Conservation (phyloP, 495 filamentous ascomycete genomes). For the Platismatia glauca region DNA sequence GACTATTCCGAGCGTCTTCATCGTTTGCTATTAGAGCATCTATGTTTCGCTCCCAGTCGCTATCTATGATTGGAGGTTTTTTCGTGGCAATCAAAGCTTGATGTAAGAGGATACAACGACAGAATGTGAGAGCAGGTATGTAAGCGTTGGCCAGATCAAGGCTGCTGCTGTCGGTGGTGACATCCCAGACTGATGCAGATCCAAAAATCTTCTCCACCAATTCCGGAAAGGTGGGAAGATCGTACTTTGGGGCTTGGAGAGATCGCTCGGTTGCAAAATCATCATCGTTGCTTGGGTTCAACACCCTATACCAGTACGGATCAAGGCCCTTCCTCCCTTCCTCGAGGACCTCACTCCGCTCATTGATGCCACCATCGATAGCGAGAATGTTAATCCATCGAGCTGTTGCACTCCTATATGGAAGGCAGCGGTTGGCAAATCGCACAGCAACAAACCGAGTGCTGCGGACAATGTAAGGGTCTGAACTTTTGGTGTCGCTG, state of each 20-base stretch:
- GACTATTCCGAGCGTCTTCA: slow-evolving; percentile 45
- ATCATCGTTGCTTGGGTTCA: slow-evolving; percentile 43
- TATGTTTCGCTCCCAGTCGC: slow-evolving; percentile 78
- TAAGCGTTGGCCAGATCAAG: slow-evolving; percentile 46
- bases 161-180: slow-evolving; percentile 22
- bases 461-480: slow-evolving; percentile 45
- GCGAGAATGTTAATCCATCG: slow-evolving; percentile 86
- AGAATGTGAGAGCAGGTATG: slow-evolving; percentile 57
- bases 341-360: slow-evolving; percentile 74
- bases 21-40: slow-evolving; percentile 60
- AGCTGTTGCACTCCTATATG: slow-evolving; percentile 65
- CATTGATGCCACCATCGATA: slow-evolving; percentile 49
- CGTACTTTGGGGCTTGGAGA: slow-evolving; percentile 30
- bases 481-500: slow-evolving; percentile 36
- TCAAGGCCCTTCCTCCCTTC: slow-evolving; percentile 84
- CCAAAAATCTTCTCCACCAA: slow-evolving; percentile 23
- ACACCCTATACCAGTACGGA: slow-evolving; percentile 66
- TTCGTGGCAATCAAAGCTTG: slow-evolving; percentile 52
- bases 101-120: slow-evolving; percentile 63
- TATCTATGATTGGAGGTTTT: slow-evolving; percentile 50
- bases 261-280: slow-evolving; percentile 14
- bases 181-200: slow-evolving; percentile 21
- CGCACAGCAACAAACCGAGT: slow-evolving; percentile 75
- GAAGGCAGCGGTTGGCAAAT: slow-evolving; percentile 84
- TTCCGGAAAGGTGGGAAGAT: slow-evolving; percentile 40